These are phyloP conservation scores for Candida broadrunensis DNA, from an alignment of 805 yeast species.

Conservation along the genomic window DNA sequence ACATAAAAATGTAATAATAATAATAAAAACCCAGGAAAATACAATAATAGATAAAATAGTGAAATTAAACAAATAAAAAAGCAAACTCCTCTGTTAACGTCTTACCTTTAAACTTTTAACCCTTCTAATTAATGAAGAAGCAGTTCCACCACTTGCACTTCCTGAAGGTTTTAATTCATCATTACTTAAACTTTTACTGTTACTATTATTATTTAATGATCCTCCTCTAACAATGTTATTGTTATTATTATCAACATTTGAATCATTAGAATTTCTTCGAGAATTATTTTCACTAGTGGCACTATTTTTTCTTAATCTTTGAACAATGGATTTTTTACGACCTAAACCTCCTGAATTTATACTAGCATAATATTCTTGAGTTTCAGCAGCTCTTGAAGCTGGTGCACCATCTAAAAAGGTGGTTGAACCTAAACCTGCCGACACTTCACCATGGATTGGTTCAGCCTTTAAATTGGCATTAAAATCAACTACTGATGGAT, in stretches of 20 bases:
- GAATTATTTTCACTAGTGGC: conserved; percentile 29
- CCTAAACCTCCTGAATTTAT: conserved; percentile 51
- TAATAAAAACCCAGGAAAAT: background rate
- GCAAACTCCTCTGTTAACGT: conserved; percentile 19
- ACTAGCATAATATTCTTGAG: conserved; percentile 24
- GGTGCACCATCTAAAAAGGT: conserved; percentile 97
- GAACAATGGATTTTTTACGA: conserved; percentile 82
- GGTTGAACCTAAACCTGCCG: conserved; percentile 87
- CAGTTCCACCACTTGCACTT: conserved; percentile 15
- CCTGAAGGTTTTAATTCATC: conserved; percentile 22
- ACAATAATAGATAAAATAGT: background rate
- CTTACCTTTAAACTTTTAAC: conserved; percentile 85
- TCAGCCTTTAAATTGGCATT: conserved; percentile 67
- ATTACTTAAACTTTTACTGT: conserved; percentile 1
- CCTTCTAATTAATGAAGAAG: conserved; percentile 63
- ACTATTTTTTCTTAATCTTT: conserved; percentile 51
- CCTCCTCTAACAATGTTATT: conserved; percentile 11
- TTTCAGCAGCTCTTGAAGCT: conserved; percentile 50
- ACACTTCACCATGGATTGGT: conserved; percentile 80
- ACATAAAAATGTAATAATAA: background rate
- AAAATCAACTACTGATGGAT: conserved; percentile 57
- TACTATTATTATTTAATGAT: conserved; percentile 9
- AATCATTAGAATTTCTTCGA: conserved; percentile 30
- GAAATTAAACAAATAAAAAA: background rate
- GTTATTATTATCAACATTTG: too few relatives aligned